Conservation (phyloP, 2,329 filamentous ascomycete species). For the Penicillium psychrosexuale region DNA sequence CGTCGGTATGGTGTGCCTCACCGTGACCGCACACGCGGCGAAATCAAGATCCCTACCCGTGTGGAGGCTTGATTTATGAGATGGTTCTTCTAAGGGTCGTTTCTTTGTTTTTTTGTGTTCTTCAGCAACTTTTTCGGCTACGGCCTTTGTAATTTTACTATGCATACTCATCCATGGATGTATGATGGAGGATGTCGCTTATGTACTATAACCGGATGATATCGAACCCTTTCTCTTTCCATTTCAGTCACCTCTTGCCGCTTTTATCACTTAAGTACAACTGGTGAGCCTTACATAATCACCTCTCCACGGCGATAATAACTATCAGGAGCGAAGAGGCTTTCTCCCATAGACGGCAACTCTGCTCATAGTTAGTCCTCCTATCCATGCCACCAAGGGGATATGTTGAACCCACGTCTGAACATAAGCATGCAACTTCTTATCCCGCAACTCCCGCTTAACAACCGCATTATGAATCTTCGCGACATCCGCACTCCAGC, state of each 20-base stretch:
- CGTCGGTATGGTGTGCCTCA: constrained; percentile 61
- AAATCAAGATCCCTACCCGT: constrained; percentile 61
- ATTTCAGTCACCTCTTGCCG: no score
- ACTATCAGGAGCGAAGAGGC: no score
- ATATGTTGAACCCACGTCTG: no score
- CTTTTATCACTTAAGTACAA: not conserved
- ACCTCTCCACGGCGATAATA: not conserved
- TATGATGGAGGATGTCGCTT: constrained; percentile 17
- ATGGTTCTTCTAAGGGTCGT: not conserved
- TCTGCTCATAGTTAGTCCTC: no score
- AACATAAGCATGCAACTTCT: no score
- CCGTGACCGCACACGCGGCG: constrained; percentile 61
- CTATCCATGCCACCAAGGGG: no score
- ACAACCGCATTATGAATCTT: no score
- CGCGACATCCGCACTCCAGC: no score
- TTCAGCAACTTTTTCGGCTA: constrained; percentile 7
- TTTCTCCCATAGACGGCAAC: no score
- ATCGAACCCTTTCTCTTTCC: not conserved
- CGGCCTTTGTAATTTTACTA: constrained; percentile 20
- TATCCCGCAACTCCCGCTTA: no score
- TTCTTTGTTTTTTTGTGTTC: not conserved
- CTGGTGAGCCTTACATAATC: not conserved
- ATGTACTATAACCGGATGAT: constrained; percentile 21
- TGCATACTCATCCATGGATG: constrained; percentile 17
- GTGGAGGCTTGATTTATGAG: constrained; percentile 48